Evolutionary conservation across 371 early-diverging fungal species (phyloP).

Genomic region (Cladochytrium tenue): DNA sequence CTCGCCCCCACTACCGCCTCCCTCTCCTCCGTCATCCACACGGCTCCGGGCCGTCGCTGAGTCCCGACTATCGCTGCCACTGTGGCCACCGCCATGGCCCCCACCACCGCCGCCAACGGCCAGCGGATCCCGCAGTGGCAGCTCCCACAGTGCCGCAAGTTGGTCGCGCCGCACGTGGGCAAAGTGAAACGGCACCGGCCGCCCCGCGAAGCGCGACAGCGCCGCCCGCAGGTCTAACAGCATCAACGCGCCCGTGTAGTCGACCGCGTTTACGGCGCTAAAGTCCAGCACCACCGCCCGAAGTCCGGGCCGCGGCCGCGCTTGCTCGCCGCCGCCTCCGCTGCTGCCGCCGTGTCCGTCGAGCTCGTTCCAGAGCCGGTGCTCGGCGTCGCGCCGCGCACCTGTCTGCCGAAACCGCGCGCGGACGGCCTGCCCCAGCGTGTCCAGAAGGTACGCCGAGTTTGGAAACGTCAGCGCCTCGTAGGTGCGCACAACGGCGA

Average conservation of each 20-base stretch:
- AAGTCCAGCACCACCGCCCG: conserved; percentile 80
- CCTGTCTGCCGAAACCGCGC: conserved; percentile 24
- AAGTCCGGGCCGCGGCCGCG: conserved; percentile 45
- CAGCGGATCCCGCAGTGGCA: conserved; percentile 3
- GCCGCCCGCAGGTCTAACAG: conserved; percentile 63
- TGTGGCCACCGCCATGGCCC: no score
- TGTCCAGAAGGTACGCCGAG: conserved; percentile 41
- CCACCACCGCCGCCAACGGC: neutral
- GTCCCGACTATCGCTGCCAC: no score
- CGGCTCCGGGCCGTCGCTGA: no score
- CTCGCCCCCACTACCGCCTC: no score
- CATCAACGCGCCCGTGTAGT: conserved; percentile 76
- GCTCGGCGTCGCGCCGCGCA: neutral
- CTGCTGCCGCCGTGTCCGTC: no score
- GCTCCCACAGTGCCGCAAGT: conserved; percentile 1
- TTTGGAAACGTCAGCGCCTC: conserved; percentile 77
- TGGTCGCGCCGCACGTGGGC: conserved; percentile 31
- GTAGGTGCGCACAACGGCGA: conserved; percentile 66
- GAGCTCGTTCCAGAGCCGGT: conserved; percentile 38
- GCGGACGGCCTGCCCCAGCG: conserved; percentile 24
- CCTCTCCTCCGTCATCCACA: no score
- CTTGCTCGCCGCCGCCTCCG: conserved; percentile 29
- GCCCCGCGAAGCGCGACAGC: conserved; percentile 55
- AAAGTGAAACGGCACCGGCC: conserved; percentile 36
- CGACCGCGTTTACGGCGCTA: conserved; percentile 74